Percentiles rank a stretch among this genome's conserved stretches.
These are phyloP conservation scores for Chlamydomonas sp. DNA, from an alignment of 139 green algal genomes.

Conservation along the genomic window DNA sequence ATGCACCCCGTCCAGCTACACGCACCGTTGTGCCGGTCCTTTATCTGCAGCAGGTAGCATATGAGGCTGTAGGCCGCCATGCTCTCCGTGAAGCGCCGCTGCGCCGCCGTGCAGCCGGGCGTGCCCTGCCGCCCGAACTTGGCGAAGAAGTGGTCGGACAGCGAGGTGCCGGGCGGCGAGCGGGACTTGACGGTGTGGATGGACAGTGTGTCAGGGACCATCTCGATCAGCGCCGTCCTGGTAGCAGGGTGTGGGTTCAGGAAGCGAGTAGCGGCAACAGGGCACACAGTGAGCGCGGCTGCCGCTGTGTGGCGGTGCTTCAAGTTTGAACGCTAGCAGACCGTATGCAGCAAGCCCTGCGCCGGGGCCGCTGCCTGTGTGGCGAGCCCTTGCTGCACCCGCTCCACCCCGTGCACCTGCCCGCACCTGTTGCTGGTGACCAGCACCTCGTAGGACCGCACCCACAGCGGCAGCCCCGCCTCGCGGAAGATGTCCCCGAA, in stretches of 20 bases:
- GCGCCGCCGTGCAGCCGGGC: slow-evolving; percentile 69
- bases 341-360: too few relatives aligned
- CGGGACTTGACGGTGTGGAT: slow-evolving; percentile 94
- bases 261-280: not conserved
- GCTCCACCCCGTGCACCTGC: not conserved
- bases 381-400: not conserved
- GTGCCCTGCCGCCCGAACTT: slow-evolving; percentile 68
- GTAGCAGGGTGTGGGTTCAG: not conserved
- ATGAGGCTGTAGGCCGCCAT: slow-evolving; percentile 89
- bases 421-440: slow-evolving; percentile 82
- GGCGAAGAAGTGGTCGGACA: slow-evolving; percentile 88
- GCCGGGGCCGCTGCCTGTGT: not conserved
- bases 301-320: too few relatives aligned
- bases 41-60: slow-evolving; percentile 89
- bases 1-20: not conserved
- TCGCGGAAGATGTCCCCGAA: slow-evolving; percentile 90
- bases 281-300: too few relatives aligned
- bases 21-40: slow-evolving; percentile 97
- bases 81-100: slow-evolving; percentile 94
- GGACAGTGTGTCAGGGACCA: slow-evolving; percentile 92
- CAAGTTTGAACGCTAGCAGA: too few relatives aligned
- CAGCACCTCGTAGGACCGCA: slow-evolving; percentile 93
- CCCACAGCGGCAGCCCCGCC: slow-evolving; percentile 87
- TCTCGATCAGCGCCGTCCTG: slow-evolving; percentile 96
- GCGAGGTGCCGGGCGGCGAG: slow-evolving; percentile 47